Base-by-base conservation (phyloP, 345 rosid species). In the Angophora floribunda region DNA sequence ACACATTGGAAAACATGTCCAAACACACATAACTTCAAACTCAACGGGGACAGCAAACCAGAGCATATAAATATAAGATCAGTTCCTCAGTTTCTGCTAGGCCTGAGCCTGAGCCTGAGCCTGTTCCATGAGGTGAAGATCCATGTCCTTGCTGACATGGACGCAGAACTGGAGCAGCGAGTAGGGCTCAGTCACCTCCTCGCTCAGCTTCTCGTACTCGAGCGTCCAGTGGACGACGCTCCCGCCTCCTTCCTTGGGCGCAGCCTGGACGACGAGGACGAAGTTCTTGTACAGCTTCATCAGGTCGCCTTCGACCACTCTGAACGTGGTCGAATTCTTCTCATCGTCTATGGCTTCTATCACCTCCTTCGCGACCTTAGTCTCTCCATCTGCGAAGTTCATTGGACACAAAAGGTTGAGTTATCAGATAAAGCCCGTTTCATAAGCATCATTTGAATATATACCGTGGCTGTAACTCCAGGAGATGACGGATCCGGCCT, bases 271-370 rank as follows among this genome's bases (percentile, higher is more conserved):
- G 16, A 32, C 67, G 5, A 52, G 28, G 15, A 53, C 52, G 52
- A 88, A 89, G 24, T 82, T 89, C 87, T 89, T 91, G 89, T 87
- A 91, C 22, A 82, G n/a, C 87, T 90, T 86, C 90, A 90, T n/a
- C 21, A 94, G 85, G 49, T 92, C 93, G 51, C 95, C 94, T 70
- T 91, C 93, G 3, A 90, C 88, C 70, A 91, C 79, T 85, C 41
- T 90, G 86, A 86, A 93, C 4, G 91, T 91, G 17, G 90, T 90
- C 3, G 90, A 91, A 21, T 87, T 51, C 28, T 92, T 93, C 85
- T 28, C 90, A n/a, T 93, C 91, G n/a, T 93, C 95, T 85, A 93
- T 88, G 14, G 88, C 86, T 41, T 91, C 94, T 26, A 92, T 80
- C 9, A 88, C 36, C 90, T 91, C 90, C 90, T 91, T 92, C 6